phyloP scores from a whole-genome alignment of 805 yeast genomes.

The Wickerhamiella sorbophila region DNA sequence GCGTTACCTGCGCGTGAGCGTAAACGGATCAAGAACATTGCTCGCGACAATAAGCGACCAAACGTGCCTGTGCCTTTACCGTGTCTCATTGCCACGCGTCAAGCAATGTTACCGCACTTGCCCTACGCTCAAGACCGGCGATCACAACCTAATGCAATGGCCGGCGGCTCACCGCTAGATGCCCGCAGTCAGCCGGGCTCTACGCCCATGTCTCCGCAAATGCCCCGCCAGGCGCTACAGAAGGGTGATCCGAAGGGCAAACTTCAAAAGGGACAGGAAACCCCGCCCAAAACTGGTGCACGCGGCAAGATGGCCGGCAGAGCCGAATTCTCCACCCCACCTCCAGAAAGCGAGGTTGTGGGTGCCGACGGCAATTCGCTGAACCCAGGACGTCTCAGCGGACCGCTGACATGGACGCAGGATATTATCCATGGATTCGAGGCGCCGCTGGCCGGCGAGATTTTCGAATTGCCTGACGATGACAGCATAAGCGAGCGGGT shows the following conservation, averaged over 20 bases:
- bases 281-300: neutral
- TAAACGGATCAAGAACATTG: conserved; percentile 66
- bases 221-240: neutral
- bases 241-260: neutral
- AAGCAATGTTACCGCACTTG: conserved; percentile 61
- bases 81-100: conserved; percentile 26
- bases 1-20: conserved; percentile 75
- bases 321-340: neutral
- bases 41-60: conserved; percentile 69
- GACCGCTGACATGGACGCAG: conserved; percentile 61
- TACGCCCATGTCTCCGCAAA: neutral
- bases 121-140: conserved; percentile 41
- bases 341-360: neutral
- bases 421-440: conserved; percentile 79
- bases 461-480: conserved; percentile 69
- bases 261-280: neutral
- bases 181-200: neutral
- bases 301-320: neutral
- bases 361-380: conserved; percentile 9
- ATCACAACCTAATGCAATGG: neutral
- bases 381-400: conserved; percentile 20
- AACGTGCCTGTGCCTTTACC: conserved; percentile 23
- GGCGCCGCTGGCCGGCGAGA: conserved; percentile 64
- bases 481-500: conserved; percentile 54
- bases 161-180: neutral